These are phyloP conservation scores for Suillus subalutaceus DNA, from an alignment of 768 basidiomycete genomes.

Conservation along the genomic window DNA sequence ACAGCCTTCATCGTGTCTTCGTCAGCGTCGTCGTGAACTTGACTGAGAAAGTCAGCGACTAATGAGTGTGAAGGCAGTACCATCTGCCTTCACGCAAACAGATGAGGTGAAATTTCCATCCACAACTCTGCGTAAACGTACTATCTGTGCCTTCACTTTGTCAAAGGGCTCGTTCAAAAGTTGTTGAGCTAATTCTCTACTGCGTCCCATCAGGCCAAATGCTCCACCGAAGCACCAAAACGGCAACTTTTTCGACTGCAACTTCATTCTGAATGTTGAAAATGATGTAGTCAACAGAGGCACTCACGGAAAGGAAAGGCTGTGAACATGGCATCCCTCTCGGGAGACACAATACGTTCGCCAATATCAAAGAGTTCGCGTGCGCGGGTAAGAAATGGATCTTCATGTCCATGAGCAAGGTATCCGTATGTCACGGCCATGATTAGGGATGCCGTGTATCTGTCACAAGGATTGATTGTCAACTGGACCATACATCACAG, in stretches of 20 bases:
- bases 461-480: neutral
- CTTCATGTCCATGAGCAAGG: neutral
- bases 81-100: neutral
- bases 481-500: neutral
- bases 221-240: neutral
- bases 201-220: neutral
- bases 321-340: slow-evolving; percentile 3
- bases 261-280: neutral
- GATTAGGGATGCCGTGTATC: neutral
- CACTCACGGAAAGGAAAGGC: slow-evolving; percentile 13
- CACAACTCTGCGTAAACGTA: neutral
- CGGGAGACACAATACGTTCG: neutral
- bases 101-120: neutral
- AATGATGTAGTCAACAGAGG: neutral
- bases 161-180: neutral
- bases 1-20: neutral
- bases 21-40: neutral
- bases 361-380: neutral
- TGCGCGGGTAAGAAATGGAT: neutral
- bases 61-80: neutral
- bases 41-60: slow-evolving; percentile 1
- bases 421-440: slow-evolving; percentile 5
- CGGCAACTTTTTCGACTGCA: neutral
- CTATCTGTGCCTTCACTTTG: neutral
- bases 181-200: neutral